Conservation (phyloP, 2,329 filamentous ascomycete genomes). For the Amylocarpus encephaloides region DNA sequence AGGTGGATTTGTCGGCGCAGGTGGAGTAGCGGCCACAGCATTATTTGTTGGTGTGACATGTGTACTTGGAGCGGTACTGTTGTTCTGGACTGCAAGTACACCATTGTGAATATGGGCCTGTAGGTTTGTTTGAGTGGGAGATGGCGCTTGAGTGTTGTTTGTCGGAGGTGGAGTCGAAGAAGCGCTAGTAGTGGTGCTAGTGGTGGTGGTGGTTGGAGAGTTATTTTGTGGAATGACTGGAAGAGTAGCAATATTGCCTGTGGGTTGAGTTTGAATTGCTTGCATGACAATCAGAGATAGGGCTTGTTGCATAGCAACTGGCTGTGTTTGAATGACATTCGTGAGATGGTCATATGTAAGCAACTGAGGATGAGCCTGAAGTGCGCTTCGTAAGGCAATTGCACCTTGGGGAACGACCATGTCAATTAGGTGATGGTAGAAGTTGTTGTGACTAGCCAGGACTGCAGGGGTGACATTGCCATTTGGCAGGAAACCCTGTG, state of each 20-base stretch:
- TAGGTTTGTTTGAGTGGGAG: background rate
- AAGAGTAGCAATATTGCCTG: background rate
- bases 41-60: background rate
- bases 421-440: slow-evolving; percentile 48
- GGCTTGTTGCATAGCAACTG: slow-evolving; percentile 10
- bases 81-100: no score
- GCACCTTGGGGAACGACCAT: slow-evolving; percentile 45
- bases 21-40: slow-evolving; percentile 20
- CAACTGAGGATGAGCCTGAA: slow-evolving; percentile 24
- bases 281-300: slow-evolving; percentile 16
- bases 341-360: slow-evolving; percentile 16
- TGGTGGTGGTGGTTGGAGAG: background rate
- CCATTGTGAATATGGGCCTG: background rate
- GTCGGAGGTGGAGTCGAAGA: background rate
- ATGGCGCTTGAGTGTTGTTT: background rate
- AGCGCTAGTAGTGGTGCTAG: background rate
- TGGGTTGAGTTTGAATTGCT: slow-evolving; percentile 11
- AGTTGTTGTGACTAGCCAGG: slow-evolving; percentile 10
- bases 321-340: slow-evolving; percentile 13
- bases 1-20: slow-evolving; percentile 32
- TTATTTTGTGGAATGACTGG: background rate
- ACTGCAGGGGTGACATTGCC: background rate
- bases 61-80: background rate
- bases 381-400: slow-evolving; percentile 32
- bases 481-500: background rate